Percentiles rank a stretch among this genome's conserved stretches.
phyloP scores from a whole-genome alignment of 2,329 filamentous ascomycete genomes.

The Curvularia verruculosa region DNA sequence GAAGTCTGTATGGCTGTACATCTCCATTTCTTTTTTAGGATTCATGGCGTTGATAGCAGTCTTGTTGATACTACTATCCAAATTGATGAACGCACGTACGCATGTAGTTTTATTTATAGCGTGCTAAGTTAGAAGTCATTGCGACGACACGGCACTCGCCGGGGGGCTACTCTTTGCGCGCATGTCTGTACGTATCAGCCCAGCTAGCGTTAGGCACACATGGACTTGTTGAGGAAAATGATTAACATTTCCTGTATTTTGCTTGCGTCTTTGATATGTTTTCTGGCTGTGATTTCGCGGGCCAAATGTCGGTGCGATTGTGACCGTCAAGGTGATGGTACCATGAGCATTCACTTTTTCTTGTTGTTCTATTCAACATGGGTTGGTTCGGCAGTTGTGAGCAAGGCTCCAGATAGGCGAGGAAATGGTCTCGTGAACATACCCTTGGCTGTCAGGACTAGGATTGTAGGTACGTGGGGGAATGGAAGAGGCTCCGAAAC shows the following conservation, averaged over 20 bases:
- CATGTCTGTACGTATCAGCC: neutral
- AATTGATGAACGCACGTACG: neutral
- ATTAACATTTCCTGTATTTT: neutral
- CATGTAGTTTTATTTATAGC: neutral
- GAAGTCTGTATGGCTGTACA: neutral
- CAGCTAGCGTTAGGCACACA: neutral
- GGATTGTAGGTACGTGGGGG: neutral
- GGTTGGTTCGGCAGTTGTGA: neutral
- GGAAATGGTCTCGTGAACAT: neutral
- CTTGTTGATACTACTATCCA: neutral
- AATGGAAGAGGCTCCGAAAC: neutral
- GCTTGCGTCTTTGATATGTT: neutral
- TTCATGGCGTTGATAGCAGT: neutral
- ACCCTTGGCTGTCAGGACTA: neutral
- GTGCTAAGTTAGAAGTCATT: neutral
- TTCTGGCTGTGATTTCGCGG: neutral
- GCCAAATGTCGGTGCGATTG: neutral
- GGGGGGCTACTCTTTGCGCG: neutral
- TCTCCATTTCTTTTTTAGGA: neutral
- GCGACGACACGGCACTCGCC: neutral
- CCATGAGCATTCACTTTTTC: neutral
- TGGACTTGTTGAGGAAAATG: neutral
- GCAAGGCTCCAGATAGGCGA: neutral
- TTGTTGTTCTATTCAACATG: neutral
- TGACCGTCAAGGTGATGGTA: neutral